These are phyloP conservation scores for Paecilomyces sp. DNA, from an alignment of 2,329 filamentous ascomycete species.

Conservation along the genomic window DNA sequence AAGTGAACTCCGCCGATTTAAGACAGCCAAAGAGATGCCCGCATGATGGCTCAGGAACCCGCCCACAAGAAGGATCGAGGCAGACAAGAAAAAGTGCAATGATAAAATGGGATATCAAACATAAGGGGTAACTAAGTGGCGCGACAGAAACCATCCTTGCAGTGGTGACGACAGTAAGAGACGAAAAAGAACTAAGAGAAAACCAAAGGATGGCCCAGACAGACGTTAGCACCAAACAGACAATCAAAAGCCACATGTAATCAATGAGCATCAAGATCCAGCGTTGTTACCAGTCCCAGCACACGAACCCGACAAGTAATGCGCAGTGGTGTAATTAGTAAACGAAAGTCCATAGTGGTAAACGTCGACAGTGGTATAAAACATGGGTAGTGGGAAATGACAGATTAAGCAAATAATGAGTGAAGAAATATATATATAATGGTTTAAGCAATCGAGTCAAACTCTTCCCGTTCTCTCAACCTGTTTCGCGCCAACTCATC, in stretches of 20 bases:
- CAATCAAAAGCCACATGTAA: background rate
- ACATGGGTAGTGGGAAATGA: slow-evolving; percentile 7
- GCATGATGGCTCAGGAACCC: background rate
- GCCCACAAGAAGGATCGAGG: background rate
- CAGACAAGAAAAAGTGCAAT: background rate
- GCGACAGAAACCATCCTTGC: background rate
- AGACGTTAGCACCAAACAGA: background rate
- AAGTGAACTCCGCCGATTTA: background rate
- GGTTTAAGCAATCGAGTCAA: slow-evolving; percentile 49
- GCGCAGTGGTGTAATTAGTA: background rate
- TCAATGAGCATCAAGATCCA: background rate
- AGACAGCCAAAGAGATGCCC: background rate
- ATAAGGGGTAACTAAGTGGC: background rate
- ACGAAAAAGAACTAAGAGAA: background rate
- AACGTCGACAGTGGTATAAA: slow-evolving; percentile 9
- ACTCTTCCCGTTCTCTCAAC: slow-evolving; percentile 62
- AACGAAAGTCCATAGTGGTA: background rate
- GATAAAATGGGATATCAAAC: background rate
- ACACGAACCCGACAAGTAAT: background rate
- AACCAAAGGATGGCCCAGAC: background rate
- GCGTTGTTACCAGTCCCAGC: background rate
- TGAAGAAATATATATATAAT: slow-evolving; percentile 6
- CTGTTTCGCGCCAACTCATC: slow-evolving; percentile 79
- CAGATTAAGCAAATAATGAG: slow-evolving; percentile 3
- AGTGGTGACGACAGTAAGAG: background rate